Percentiles rank a stretch among this genome's conserved stretches.
Evolutionary conservation across 1,139 yeast species (phyloP).

Genomic region (Geotrichum australiense): DNA sequence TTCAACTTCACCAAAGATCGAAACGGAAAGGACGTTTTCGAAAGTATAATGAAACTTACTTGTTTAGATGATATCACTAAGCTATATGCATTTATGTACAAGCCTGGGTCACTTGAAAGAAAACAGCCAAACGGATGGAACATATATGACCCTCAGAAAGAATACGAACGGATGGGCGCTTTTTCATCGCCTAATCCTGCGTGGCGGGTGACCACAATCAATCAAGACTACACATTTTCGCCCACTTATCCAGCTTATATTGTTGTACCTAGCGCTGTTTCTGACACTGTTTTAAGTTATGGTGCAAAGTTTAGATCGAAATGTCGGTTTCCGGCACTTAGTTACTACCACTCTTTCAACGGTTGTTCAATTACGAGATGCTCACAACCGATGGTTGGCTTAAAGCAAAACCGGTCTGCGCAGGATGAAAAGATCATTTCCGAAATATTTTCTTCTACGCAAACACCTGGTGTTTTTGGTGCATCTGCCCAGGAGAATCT

Average conservation of each 20-base stretch:
- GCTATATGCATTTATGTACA: conserved; percentile 64
- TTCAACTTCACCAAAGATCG: conserved; percentile 60
- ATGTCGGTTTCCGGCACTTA: conserved; percentile 71
- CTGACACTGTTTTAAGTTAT: conserved; percentile 76
- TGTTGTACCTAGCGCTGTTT: conserved; percentile 65
- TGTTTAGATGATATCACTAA: conserved; percentile 48
- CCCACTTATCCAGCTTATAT: conserved; percentile 65
- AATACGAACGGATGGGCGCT: conserved; percentile 54
- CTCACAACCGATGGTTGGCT: conserved; percentile 88
- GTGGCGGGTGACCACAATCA: conserved; percentile 71
- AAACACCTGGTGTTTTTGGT: conserved; percentile 28
- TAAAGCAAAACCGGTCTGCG: conserved; percentile 78
- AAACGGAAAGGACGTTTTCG: conserved; percentile 64
- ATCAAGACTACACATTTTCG: conserved; percentile 58
- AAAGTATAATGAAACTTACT: conserved; percentile 60
- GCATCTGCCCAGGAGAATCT: conserved; percentile 47
- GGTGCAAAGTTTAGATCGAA: conserved; percentile 85
- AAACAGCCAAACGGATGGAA: conserved; percentile 59
- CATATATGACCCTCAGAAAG: conserved; percentile 54
- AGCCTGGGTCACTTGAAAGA: conserved; percentile 51
- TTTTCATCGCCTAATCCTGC: conserved; percentile 26
- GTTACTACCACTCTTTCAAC: conserved; percentile 66
- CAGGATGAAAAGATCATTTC: conserved; percentile 82
- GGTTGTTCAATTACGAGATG: conserved; percentile 78
- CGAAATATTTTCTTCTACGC: conserved; percentile 57